A percentile compares a stretch with the other conserved stretches of the same genome.
Conservation (phyloP, 176 grass and related monocot species). For the Poa annua region DNA sequence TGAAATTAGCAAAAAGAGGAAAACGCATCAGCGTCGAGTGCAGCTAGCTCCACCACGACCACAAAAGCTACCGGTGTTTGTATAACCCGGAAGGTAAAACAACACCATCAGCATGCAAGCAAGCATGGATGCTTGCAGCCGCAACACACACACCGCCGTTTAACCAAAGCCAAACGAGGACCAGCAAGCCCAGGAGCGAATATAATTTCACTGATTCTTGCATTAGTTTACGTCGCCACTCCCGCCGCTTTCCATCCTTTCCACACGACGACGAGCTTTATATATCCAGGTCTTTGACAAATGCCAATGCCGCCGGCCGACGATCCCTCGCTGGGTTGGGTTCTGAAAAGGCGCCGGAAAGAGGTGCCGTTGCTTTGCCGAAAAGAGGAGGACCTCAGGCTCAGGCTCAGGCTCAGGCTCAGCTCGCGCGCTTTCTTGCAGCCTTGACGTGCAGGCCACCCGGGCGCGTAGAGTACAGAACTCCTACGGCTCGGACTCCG, state of each 20-base stretch:
- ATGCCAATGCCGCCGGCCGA: background rate
- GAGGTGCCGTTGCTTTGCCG: slow-evolving; percentile 52
- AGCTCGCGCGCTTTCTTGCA: background rate
- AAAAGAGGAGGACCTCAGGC: background rate
- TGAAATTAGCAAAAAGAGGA: background rate
- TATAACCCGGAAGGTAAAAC: background rate
- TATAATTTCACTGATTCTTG: background rate
- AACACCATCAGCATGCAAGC: no score
- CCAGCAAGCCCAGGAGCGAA: background rate
- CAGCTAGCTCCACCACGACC: slow-evolving; percentile 1
- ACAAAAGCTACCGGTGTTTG: background rate
- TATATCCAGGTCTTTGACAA: background rate
- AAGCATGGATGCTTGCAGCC: background rate
- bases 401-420: background rate
- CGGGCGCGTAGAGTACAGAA: no score
- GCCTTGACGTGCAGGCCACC: background rate
- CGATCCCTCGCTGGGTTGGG: no score
- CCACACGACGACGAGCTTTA: background rate
- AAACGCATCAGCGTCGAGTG: background rate
- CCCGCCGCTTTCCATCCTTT: slow-evolving; percentile 31
- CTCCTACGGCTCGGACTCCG: background rate
- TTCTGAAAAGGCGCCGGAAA: slow-evolving; percentile 34
- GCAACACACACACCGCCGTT: background rate
- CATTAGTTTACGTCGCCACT: background rate
- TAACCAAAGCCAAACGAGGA: background rate